Conservation (phyloP, 2,329 filamentous ascomycete genomes). For the Cercospora citrullina region DNA sequence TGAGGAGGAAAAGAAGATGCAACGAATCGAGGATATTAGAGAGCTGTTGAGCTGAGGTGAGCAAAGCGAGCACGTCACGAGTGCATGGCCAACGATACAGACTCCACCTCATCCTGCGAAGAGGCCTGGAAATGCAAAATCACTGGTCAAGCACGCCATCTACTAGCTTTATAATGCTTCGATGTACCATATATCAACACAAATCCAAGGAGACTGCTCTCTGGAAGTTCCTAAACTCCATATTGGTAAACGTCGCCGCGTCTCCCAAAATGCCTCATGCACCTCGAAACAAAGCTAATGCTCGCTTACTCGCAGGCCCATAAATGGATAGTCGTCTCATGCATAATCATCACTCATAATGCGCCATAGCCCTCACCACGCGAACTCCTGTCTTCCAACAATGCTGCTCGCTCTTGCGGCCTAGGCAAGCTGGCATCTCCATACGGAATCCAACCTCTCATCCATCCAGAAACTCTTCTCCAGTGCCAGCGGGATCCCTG, state of each 20-base stretch:
- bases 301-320: not conserved
- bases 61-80: not conserved
- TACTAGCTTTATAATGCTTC: not conserved
- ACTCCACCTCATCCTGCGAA: not conserved
- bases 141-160: not conserved
- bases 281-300: not conserved
- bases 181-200: not conserved
- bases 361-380: constrained; percentile 29
- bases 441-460: constrained; percentile 65
- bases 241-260: not conserved
- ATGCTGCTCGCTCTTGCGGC: constrained; percentile 23
- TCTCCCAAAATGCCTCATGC: not conserved
- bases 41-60: constrained; percentile 68
- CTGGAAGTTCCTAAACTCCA: not conserved
- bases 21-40: constrained; percentile 90
- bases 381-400: constrained; percentile 20
- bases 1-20: constrained; percentile 87
- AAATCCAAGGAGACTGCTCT: not conserved
- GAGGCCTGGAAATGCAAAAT: not conserved
- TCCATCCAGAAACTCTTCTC: constrained; percentile 62
- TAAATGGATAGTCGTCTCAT: not conserved
- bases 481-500: constrained; percentile 47
- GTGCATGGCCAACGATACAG: not conserved
- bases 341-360: constrained; percentile 13
- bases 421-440: constrained; percentile 41